Conservation (phyloP, 768 basidiomycete genomes). For the Mrakia gelida region DNA sequence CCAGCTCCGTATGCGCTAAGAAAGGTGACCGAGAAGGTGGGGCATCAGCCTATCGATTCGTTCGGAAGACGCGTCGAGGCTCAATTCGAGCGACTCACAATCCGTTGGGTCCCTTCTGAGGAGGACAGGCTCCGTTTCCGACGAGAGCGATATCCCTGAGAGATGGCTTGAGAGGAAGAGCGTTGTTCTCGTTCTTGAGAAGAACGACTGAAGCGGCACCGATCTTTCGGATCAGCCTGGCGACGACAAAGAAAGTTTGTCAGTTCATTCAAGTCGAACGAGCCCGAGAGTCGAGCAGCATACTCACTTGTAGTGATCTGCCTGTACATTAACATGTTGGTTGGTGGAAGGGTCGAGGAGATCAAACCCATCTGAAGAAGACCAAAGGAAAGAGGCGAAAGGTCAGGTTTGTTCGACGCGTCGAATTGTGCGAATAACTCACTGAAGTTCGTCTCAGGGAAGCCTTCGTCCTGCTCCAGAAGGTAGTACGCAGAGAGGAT, state of each 20-base stretch:
- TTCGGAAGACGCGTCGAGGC: too few relatives aligned
- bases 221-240: constrained; percentile 62
- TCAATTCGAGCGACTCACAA: constrained; percentile 55
- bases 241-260: background rate
- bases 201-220: constrained; percentile 61
- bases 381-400: too few relatives aligned
- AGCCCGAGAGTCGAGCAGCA: background rate
- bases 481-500: constrained; percentile 54
- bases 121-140: constrained; percentile 60
- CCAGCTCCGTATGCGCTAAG: background rate
- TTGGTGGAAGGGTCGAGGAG: background rate
- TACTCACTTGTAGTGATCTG: constrained; percentile 53
- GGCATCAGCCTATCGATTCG: too few relatives aligned
- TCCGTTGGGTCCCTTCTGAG: constrained; percentile 63
- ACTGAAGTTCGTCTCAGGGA: constrained; percentile 50
- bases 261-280: too few relatives aligned
- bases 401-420: background rate
- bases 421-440: background rate
- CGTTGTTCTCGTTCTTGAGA: constrained; percentile 29
- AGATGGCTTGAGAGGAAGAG: constrained; percentile 15
- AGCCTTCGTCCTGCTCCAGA: constrained; percentile 44
- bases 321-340: constrained; percentile 54
- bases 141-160: constrained; percentile 55
- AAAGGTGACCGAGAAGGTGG: too few relatives aligned
- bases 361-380: too few relatives aligned